A percentile compares a stretch with the other conserved stretches of the same genome.
Conservation (phyloP, 2,329 filamentous ascomycete species). For the Pseudogymnoascus sp. region DNA sequence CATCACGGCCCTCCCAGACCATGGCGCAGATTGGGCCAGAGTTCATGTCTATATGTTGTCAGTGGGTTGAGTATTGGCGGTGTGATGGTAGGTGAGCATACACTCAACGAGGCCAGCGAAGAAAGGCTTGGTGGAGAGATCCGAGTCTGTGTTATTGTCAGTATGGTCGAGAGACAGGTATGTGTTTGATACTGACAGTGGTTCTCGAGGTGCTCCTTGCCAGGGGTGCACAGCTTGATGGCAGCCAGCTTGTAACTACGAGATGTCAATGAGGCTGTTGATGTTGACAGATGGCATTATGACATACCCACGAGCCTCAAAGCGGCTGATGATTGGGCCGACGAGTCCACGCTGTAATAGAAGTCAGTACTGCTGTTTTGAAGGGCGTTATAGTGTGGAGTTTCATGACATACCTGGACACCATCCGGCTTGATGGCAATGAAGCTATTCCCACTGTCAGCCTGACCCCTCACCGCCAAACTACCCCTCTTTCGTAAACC, state of each 20-base stretch:
- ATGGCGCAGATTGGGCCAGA: constrained; percentile 97
- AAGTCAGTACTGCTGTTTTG: constrained; percentile 14
- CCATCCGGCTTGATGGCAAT: constrained; percentile 99
- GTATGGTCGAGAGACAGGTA: constrained; percentile 13
- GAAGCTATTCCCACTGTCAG: constrained; percentile 58
- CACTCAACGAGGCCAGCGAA: constrained; percentile 89
- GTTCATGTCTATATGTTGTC: constrained; percentile 67
- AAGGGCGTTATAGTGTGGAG: neutral
- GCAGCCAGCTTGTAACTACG: constrained; percentile 91
- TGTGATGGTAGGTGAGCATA: constrained; percentile 38
- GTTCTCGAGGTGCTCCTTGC: constrained; percentile 93
- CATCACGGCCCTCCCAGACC: constrained; percentile 99
- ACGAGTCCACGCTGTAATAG: constrained; percentile 77
- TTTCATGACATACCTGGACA: constrained; percentile 67
- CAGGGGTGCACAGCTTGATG: constrained; percentile 87
- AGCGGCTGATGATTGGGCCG: constrained; percentile 95
- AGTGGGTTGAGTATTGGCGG: constrained; percentile 18
- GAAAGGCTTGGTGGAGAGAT: constrained; percentile 91
- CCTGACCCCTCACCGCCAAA: constrained; percentile 24
- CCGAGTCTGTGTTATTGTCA: constrained; percentile 51
- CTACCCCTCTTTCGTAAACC: constrained; percentile 2
- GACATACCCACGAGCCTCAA: constrained; percentile 85
- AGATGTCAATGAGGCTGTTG: constrained; percentile 8
- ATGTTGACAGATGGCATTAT: constrained; percentile 5
- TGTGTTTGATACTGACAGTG: constrained; percentile 57